Percentiles rank a stretch among this genome's conserved stretches.
Conservation (phyloP, 1,284 basidiomycete species). For the Moniliella sp. region DNA sequence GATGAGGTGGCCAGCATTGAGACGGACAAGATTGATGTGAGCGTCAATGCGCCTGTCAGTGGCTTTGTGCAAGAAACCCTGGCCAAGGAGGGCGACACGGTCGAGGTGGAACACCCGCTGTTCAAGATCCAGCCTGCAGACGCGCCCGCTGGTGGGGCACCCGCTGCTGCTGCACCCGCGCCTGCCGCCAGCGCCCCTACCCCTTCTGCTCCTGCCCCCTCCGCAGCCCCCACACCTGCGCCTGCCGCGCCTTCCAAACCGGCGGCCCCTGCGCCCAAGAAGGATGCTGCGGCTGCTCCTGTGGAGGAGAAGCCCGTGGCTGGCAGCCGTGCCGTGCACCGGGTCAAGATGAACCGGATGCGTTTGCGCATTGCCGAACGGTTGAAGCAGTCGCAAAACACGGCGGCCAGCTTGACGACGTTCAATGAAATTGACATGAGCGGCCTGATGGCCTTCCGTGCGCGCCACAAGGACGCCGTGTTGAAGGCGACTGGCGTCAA, state of each 20-base stretch:
- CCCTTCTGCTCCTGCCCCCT: no score
- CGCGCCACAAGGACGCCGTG: background rate
- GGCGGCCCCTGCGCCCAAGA: no score
- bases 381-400: constrained; percentile 1
- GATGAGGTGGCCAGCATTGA: constrained; percentile 96
- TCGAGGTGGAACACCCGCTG: constrained; percentile 79
- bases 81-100: constrained; percentile 77
- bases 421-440: background rate
- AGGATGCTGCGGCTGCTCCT: no score
- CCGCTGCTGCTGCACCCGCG: no score
- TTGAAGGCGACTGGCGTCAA: background rate
- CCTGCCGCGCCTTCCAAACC: no score
- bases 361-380: background rate
- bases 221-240: no score
- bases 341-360: background rate
- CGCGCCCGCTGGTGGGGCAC: constrained; percentile 39
- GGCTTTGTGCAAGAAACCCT: constrained; percentile 72
- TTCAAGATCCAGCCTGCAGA: constrained; percentile 68
- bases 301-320: no score
- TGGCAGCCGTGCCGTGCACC: no score
- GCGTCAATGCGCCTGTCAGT: constrained; percentile 74
- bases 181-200: no score
- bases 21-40: constrained; percentile 98
- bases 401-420: background rate
- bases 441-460: background rate